phyloP scores from a whole-genome alignment of 176 grass and related monocot genomes.

The Triticum urartu region DNA sequence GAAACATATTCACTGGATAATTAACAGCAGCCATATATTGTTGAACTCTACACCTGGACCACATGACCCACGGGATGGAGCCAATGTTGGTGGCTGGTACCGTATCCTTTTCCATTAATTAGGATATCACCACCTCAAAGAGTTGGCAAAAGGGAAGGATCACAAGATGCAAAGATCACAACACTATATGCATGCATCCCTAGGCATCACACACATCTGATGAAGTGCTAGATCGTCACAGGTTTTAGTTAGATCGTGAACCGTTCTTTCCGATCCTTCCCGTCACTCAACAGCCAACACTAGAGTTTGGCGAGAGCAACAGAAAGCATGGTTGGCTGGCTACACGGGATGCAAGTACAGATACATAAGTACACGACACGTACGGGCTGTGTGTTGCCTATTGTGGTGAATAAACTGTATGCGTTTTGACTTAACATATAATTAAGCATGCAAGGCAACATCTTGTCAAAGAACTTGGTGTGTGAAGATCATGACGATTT shows the following conservation, averaged over 20 bases:
- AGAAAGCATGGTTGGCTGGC: not conserved
- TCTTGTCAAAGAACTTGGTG: not conserved
- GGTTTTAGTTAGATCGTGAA: not conserved
- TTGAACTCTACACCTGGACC: not conserved
- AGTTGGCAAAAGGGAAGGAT: not conserved
- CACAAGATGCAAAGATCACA: slow-evolving; percentile 3
- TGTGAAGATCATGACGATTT: not conserved
- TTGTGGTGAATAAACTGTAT: not conserved
- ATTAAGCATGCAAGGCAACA: not conserved
- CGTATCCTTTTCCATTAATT: not conserved
- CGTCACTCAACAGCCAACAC: not conserved
- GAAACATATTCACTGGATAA: not conserved
- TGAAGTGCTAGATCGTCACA: not conserved
- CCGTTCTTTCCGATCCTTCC: not conserved
- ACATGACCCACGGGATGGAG: not conserved
- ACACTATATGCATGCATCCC: not conserved
- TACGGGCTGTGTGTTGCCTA: not conserved
- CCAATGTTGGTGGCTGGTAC: not conserved
- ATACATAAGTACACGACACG: not conserved
- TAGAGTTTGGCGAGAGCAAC: not conserved
- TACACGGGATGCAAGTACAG: not conserved
- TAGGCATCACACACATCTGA: not conserved
- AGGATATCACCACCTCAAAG: not conserved
- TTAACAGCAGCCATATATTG: not conserved
- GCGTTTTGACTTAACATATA: not conserved